A percentile compares a stretch with the other conserved stretches of the same genome.
Evolutionary conservation across 139 green algal species (phyloP).

Genomic region (Coccomyxa sp.): DNA sequence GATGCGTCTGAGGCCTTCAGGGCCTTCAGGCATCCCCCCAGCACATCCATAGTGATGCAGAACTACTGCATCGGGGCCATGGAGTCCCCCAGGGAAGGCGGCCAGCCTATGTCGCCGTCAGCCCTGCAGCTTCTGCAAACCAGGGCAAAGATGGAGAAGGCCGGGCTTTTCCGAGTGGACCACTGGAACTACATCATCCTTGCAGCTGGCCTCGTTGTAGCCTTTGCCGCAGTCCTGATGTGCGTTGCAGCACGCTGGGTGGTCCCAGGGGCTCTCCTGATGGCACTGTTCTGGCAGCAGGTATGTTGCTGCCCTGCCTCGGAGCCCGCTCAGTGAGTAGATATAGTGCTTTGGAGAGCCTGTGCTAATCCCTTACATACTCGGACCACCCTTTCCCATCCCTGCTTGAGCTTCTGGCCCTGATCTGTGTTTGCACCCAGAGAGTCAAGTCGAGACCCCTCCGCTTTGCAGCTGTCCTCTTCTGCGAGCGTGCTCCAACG

Average conservation of each 20-base stretch:
- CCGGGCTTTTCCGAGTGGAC: neutral
- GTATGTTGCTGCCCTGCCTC: neutral
- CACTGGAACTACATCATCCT: neutral
- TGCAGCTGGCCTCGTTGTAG: neutral
- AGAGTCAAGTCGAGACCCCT: too few relatives aligned
- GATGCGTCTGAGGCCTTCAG: neutral
- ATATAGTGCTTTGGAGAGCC: neutral
- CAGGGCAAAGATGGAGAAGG: neutral
- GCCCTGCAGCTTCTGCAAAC: neutral
- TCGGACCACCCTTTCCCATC: neutral
- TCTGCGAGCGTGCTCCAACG: too few relatives aligned
- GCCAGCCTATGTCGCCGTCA: neutral
- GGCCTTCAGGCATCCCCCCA: neutral
- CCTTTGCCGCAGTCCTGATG: neutral
- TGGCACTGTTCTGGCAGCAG: slow-evolving; percentile 5
- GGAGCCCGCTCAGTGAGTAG: neutral
- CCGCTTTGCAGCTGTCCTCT: too few relatives aligned
- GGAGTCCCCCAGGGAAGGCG: neutral
- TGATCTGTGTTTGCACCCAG: too few relatives aligned
- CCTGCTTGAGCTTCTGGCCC: neutral
- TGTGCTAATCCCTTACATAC: neutral
- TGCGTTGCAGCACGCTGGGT: neutral
- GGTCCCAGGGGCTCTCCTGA: neutral
- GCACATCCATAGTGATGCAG: neutral
- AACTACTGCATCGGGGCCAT: neutral